Evolutionary conservation across 192 early-diverging fungal genomes (phyloP).

Genomic region (Coemansia sp.): DNA sequence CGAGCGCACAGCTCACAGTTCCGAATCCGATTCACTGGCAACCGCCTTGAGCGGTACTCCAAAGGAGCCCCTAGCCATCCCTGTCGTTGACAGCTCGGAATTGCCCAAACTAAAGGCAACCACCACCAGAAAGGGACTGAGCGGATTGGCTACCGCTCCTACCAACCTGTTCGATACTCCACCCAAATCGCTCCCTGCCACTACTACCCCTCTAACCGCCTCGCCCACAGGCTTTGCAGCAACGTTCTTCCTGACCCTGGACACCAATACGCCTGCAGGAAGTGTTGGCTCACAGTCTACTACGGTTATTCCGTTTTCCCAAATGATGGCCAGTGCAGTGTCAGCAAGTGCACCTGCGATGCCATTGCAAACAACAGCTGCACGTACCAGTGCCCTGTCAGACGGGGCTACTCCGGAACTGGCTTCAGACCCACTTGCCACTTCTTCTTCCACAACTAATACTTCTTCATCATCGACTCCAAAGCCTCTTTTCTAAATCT

Average conservation of each 20-base stretch:
- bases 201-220: neutral
- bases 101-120: neutral
- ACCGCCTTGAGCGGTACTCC: neutral
- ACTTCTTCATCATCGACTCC: neutral
- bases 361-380: neutral
- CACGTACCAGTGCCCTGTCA: neutral
- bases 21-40: neutral
- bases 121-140: neutral
- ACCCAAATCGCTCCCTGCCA: neutral
- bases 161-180: neutral
- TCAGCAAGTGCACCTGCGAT: slow-evolving; percentile 13
- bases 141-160: slow-evolving; percentile 2
- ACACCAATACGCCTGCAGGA: slow-evolving; percentile 13
- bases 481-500: neutral
- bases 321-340: slow-evolving; percentile 22
- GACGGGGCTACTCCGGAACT: neutral
- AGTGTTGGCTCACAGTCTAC: slow-evolving; percentile 9
- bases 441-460: neutral
- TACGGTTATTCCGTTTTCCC: slow-evolving; percentile 36
- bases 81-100: slow-evolving; percentile 26
- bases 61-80: slow-evolving; percentile 26
- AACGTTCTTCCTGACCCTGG: slow-evolving; percentile 41
- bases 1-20: slow-evolving; percentile 8
- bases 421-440: slow-evolving; percentile 15
- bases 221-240: slow-evolving; percentile 28